phyloP scores from a whole-genome alignment of 1,139 yeast genomes.

The Eremothecium sinecaudum region DNA sequence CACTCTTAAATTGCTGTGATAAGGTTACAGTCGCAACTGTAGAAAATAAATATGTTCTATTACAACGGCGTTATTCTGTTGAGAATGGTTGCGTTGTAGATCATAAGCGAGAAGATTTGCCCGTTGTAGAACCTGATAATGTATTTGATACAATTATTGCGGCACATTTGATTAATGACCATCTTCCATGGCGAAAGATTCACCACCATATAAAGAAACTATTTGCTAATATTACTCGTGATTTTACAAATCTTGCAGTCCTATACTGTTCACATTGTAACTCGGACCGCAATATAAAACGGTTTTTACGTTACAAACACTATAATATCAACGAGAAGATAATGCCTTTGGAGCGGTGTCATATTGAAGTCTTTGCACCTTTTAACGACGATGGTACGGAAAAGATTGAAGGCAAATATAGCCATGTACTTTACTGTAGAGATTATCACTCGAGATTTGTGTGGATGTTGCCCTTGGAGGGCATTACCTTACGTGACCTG shows the following conservation, averaged over 20 bases:
- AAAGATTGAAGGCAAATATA: slow-evolving; percentile 22
- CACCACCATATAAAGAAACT: slow-evolving; percentile 15
- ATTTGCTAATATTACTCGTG: slow-evolving; percentile 25
- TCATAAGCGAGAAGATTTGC: slow-evolving; percentile 18
- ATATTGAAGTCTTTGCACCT: slow-evolving; percentile 25
- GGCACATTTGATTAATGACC: slow-evolving; percentile 27
- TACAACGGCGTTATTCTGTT: slow-evolving; percentile 22
- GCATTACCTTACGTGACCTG: slow-evolving; percentile 19
- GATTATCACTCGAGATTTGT: slow-evolving; percentile 26
- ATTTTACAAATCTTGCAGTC: slow-evolving; percentile 14
- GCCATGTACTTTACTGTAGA: slow-evolving; percentile 24
- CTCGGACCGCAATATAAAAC: slow-evolving; percentile 12
- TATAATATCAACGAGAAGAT: slow-evolving; percentile 17
- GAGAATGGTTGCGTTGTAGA: slow-evolving; percentile 23
- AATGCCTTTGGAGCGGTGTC: slow-evolving; percentile 27
- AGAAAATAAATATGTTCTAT: slow-evolving; percentile 16
- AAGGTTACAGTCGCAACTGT: slow-evolving; percentile 16
- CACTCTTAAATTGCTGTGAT: slow-evolving; percentile 16
- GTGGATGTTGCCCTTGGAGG: slow-evolving; percentile 26
- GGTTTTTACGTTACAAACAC: slow-evolving; percentile 15
- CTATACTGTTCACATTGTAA: slow-evolving; percentile 27
- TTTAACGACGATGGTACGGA: slow-evolving; percentile 11
- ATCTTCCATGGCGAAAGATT: slow-evolving; percentile 16
- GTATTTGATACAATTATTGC: slow-evolving; percentile 25
- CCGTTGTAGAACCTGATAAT: slow-evolving; percentile 26